phyloP scores from a whole-genome alignment of 345 rosid species.

The Melastoma malabathricum region DNA sequence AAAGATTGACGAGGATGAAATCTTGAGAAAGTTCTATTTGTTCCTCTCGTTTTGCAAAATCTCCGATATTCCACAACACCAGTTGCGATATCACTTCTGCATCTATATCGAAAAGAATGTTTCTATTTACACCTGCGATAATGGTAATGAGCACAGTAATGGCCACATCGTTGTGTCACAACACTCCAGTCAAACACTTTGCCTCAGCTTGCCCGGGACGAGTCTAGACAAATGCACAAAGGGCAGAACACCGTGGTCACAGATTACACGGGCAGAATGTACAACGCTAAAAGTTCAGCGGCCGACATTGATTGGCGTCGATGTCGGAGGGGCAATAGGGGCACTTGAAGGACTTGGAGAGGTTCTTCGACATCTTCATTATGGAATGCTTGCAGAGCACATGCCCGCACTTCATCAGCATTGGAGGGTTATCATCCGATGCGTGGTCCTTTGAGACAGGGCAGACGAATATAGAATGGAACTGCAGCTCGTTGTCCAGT shows the following conservation, averaged over 20 bases:
- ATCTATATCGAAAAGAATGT: constrained; percentile 4
- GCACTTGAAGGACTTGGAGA: constrained; percentile 41
- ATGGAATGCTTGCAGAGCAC: constrained; percentile 69
- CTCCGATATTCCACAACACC: too few species aligned
- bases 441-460: constrained; percentile 65
- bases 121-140: constrained; percentile 4
- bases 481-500: constrained; percentile 46
- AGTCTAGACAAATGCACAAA: too few species aligned
- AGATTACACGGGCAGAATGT: too few species aligned
- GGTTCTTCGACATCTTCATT: constrained; percentile 44
- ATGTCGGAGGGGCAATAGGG: constrained; percentile 52
- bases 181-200: too few species aligned
- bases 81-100: too few species aligned
- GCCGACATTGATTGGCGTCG: constrained; percentile 31
- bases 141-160: neutral
- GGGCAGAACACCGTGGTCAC: too few species aligned
- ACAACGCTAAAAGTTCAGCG: constrained; percentile 26
- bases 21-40: too few species aligned
- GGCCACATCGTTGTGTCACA: too few species aligned
- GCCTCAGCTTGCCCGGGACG: too few species aligned
- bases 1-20: too few species aligned
- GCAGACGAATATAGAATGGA: constrained; percentile 61
- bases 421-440: constrained; percentile 56
- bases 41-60: too few species aligned
- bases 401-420: constrained; percentile 57